phyloP scores from a whole-genome alignment of 768 basidiomycete genomes.

The Xerocomellus amylosporus region DNA sequence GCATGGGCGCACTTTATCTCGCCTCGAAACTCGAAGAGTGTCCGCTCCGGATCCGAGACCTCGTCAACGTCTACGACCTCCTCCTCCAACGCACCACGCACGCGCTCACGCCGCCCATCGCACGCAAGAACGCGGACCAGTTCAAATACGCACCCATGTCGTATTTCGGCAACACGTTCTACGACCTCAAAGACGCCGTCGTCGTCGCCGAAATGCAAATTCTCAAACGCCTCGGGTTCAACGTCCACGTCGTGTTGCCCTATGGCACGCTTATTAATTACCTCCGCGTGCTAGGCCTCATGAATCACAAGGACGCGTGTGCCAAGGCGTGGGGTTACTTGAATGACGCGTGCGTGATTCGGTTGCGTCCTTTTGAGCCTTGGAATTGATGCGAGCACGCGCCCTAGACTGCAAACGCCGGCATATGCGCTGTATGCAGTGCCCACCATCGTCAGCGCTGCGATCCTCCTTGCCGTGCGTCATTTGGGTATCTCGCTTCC shows the following conservation, averaged over 20 bases:
- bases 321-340: slow-evolving; percentile 89
- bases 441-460: slow-evolving; percentile 84
- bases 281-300: slow-evolving; percentile 83
- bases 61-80: slow-evolving; percentile 92
- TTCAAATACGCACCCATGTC: slow-evolving; percentile 83
- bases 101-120: slow-evolving; percentile 31
- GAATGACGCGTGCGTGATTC: slow-evolving; percentile 84
- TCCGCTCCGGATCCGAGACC: slow-evolving; percentile 85
- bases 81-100: slow-evolving; percentile 74
- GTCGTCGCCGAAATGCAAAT: slow-evolving; percentile 98
- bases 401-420: slow-evolving; percentile 83
- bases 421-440: slow-evolving; percentile 89
- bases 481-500: slow-evolving; percentile 74
- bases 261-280: slow-evolving; percentile 96
- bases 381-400: neutral
- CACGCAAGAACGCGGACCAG: slow-evolving; percentile 23
- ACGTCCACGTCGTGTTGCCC: slow-evolving; percentile 88
- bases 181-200: slow-evolving; percentile 90
- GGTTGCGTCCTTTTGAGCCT: neutral
- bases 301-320: slow-evolving; percentile 65
- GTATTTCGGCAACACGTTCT: slow-evolving; percentile 85
- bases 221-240: slow-evolving; percentile 92
- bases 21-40: slow-evolving; percentile 93
- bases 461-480: slow-evolving; percentile 79
- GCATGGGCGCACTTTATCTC: slow-evolving; percentile 85